Conservation (phyloP, 108 stramenopile genomes). For the Asterionellopsis glacialis region DNA sequence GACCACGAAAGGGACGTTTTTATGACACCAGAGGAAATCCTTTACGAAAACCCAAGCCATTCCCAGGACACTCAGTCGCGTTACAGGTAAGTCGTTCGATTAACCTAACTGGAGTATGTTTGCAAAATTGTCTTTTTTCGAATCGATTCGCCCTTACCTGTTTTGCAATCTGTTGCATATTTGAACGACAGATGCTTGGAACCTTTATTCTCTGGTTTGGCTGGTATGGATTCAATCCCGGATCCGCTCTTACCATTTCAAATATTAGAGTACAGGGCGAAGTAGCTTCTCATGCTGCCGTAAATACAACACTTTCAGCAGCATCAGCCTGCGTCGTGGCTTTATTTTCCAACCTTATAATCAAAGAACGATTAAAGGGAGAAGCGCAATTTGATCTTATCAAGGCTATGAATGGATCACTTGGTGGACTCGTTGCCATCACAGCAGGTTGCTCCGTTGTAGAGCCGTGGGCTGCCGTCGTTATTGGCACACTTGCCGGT, state of each 20-base stretch:
- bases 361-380: slow-evolving; percentile 49
- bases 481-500: slow-evolving; percentile 82
- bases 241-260: slow-evolving; percentile 58
- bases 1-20: slow-evolving; percentile 85
- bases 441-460: slow-evolving; percentile 78
- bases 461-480: slow-evolving; percentile 75
- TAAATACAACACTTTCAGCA: slow-evolving; percentile 79
- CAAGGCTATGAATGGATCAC: slow-evolving; percentile 67
- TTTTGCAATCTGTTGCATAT: too few species aligned
- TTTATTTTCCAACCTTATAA: slow-evolving; percentile 39
- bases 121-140: too few species aligned
- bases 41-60: slow-evolving; percentile 46
- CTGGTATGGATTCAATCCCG: slow-evolving; percentile 94
- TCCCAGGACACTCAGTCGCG: slow-evolving; percentile 77
- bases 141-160: too few species aligned
- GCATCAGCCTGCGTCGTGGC: slow-evolving; percentile 56
- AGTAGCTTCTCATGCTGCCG: slow-evolving; percentile 66
- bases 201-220: slow-evolving; percentile 92
- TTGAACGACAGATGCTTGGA: slow-evolving; percentile 35
- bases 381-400: slow-evolving; percentile 62
- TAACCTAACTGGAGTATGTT: too few species aligned
- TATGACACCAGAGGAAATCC: slow-evolving; percentile 58
- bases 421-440: slow-evolving; percentile 72
- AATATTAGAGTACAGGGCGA: slow-evolving; percentile 8
- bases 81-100: slow-evolving; percentile 52